A percentile compares a stretch with the other conserved stretches of the same genome.
Evolutionary conservation across 2,329 filamentous ascomycete genomes (phyloP).

Genomic region (Mariannaea elegans): DNA sequence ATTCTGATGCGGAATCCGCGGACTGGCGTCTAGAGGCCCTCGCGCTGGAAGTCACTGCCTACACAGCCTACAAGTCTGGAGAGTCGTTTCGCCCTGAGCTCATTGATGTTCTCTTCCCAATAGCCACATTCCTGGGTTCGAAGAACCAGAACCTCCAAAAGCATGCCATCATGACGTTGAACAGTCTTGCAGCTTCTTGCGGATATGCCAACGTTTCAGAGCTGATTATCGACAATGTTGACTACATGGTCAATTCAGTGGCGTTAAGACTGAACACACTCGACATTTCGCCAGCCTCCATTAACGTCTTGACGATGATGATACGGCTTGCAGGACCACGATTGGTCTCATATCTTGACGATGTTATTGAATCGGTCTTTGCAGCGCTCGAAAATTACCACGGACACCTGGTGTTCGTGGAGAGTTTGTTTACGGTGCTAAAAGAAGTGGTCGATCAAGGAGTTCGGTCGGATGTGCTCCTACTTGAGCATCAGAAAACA

Average conservation of each 20-base stretch:
- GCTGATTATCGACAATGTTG: slow-evolving; percentile 88
- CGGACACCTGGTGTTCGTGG: slow-evolving; percentile 87
- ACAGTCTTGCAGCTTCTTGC: slow-evolving; percentile 79
- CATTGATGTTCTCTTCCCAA: slow-evolving; percentile 89
- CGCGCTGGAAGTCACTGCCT: slow-evolving; percentile 81
- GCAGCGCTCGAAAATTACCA: slow-evolving; percentile 94
- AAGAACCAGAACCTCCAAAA: slow-evolving; percentile 71
- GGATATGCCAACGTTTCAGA: slow-evolving; percentile 78
- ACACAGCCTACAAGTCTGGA: slow-evolving; percentile 74
- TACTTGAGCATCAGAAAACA: slow-evolving; percentile 53
- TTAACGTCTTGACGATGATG: slow-evolving; percentile 94
- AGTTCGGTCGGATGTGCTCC: slow-evolving; percentile 63
- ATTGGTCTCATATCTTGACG: slow-evolving; percentile 88
- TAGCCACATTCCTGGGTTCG: slow-evolving; percentile 88
- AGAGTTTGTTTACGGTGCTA: slow-evolving; percentile 84
- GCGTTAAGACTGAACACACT: slow-evolving; percentile 89
- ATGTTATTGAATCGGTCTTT: slow-evolving; percentile 91
- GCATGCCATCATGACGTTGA: slow-evolving; percentile 85
- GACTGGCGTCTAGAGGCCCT: slow-evolving; percentile 83
- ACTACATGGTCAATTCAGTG: slow-evolving; percentile 96
- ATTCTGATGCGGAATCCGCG: slow-evolving; percentile 55
- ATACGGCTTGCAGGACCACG: slow-evolving; percentile 83
- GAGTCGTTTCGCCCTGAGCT: slow-evolving; percentile 82
- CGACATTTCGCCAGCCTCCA: slow-evolving; percentile 89
- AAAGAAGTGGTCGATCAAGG: slow-evolving; percentile 86